Conservation (phyloP, 768 basidiomycete species). For the Hydnum rufescens region DNA sequence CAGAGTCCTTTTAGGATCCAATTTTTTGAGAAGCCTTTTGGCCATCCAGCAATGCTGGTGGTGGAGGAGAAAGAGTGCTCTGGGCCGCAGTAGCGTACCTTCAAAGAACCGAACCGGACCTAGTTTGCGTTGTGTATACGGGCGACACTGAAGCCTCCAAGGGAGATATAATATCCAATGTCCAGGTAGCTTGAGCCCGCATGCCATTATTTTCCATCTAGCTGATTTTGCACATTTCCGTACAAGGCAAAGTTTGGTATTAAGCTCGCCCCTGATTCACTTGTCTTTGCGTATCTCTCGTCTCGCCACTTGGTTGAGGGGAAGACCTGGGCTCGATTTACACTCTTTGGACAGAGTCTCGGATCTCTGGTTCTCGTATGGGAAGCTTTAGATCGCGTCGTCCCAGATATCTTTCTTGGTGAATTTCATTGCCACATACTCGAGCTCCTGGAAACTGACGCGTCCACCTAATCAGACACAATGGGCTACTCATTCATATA, state of each 20-base stretch:
- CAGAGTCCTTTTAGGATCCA: background rate
- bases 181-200: conserved; percentile 31
- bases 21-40: conserved; percentile 6
- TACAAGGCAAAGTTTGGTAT: conserved; percentile 66
- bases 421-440: conserved; percentile 3
- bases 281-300: conserved; percentile 68
- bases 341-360: conserved; percentile 75
- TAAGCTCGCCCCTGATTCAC: conserved; percentile 33
- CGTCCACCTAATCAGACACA: conserved; percentile 37
- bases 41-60: conserved; percentile 66
- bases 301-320: conserved; percentile 61
- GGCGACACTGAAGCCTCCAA: conserved; percentile 73
- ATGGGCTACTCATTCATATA: conserved; percentile 98
- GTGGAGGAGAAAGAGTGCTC: conserved; percentile 88
- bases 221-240: background rate
- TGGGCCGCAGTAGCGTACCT: conserved; percentile 75
- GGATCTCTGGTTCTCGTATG: conserved; percentile 70
- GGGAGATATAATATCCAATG: conserved; percentile 58
- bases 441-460: background rate
- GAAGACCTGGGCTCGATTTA: conserved; percentile 71
- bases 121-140: conserved; percentile 68
- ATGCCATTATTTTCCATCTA: background rate
- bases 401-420: conserved; percentile 90
- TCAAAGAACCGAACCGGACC: conserved; percentile 43
- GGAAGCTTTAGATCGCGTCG: conserved; percentile 59